Conservation (phyloP, 1,284 basidiomycete species). For the Retiboletus flavoniger region DNA sequence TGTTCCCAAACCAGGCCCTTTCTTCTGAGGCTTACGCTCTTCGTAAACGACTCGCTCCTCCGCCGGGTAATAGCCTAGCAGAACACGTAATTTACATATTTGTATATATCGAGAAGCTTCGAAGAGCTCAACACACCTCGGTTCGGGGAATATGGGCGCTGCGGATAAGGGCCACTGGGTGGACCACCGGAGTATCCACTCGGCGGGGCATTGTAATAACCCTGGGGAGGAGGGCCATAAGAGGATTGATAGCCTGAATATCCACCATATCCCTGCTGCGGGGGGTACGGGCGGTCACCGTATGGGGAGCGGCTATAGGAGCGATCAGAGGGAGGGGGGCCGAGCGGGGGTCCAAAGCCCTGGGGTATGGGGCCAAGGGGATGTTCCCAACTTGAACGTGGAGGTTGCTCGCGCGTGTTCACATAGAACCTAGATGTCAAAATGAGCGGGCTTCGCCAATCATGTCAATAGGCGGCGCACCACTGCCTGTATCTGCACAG, state of each 20-base stretch:
- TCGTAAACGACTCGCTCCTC: constrained; percentile 18
- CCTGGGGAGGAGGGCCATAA: constrained; percentile 20
- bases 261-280: constrained; percentile 26
- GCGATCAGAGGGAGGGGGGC: constrained; percentile 31
- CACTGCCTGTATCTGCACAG: constrained; percentile 61
- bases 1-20: constrained; percentile 30
- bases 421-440: constrained; percentile 62
- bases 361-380: constrained; percentile 49
- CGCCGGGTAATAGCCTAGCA: constrained; percentile 18
- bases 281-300: constrained; percentile 20
- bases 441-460: neutral
- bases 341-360: constrained; percentile 44
- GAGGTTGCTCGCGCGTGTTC: constrained; percentile 57
- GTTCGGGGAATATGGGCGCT: neutral
- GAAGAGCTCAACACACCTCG: constrained; percentile 20
- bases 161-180: neutral
- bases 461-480: constrained; percentile 39
- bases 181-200: constrained; percentile 21
- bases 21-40: constrained; percentile 17
- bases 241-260: constrained; percentile 17
- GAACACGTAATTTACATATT: neutral
- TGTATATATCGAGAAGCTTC: neutral
- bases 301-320: constrained; percentile 35
- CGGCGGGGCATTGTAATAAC: constrained; percentile 19
- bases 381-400: constrained; percentile 64